phyloP scores from a whole-genome alignment of 2,329 filamentous ascomycete genomes.

The Cercospora beticola region DNA sequence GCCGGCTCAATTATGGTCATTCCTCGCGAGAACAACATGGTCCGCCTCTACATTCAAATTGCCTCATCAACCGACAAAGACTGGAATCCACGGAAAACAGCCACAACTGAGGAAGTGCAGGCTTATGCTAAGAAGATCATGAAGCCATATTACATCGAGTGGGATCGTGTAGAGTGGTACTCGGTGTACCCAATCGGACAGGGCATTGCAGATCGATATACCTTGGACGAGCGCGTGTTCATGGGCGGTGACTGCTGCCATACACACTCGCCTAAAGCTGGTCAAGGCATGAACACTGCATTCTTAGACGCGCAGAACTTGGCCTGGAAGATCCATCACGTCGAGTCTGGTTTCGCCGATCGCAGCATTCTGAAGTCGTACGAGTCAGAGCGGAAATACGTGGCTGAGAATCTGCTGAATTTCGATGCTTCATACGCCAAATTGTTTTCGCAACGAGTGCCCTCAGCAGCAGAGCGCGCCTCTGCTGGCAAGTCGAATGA shows the following conservation, averaged over 20 bases:
- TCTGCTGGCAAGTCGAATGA: constrained; percentile 59
- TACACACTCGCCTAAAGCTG: constrained; percentile 63
- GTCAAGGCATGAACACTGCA: constrained; percentile 64
- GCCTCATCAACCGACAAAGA: constrained; percentile 62
- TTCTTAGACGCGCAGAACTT: constrained; percentile 73
- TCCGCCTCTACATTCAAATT: constrained; percentile 59
- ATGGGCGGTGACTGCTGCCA: constrained; percentile 66
- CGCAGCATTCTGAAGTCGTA: constrained; percentile 79
- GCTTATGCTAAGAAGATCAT: constrained; percentile 58
- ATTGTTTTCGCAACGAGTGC: constrained; percentile 77
- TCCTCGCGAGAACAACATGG: constrained; percentile 55
- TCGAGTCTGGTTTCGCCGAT: constrained; percentile 77
- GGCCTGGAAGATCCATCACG: constrained; percentile 93
- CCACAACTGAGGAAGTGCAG: constrained; percentile 60
- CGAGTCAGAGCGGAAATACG: constrained; percentile 78
- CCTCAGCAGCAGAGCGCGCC: constrained; percentile 70
- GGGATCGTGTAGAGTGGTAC: constrained; percentile 66
- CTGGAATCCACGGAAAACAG: constrained; percentile 61
- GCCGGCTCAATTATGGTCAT: constrained; percentile 65
- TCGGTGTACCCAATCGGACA: constrained; percentile 66
- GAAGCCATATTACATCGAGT: constrained; percentile 60
- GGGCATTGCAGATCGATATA: constrained; percentile 64
- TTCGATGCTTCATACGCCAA: constrained; percentile 91
- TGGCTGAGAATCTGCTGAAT: constrained; percentile 78
- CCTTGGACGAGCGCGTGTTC: constrained; percentile 63